Conservation (phyloP, 2,329 filamentous ascomycete genomes). For the Penicillium concentricum region DNA sequence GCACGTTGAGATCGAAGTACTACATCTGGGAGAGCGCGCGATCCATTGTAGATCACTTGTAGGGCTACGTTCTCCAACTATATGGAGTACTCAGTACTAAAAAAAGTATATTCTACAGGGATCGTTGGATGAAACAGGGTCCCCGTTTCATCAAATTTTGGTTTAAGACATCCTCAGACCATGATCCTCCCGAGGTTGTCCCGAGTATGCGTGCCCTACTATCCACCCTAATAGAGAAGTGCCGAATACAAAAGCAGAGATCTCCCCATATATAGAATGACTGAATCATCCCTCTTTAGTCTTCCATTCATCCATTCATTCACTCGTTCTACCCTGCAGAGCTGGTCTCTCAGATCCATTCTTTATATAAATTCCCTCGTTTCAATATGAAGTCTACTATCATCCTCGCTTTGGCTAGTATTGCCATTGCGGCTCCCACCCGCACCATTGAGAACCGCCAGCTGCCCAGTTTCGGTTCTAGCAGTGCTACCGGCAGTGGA, state of each 20-base stretch:
- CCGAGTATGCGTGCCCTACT: not conserved
- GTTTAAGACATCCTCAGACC: not conserved
- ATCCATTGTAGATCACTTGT: not conserved
- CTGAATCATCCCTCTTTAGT: not conserved
- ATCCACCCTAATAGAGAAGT: too few species aligned
- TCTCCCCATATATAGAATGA: too few species aligned
- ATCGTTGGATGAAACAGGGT: not conserved
- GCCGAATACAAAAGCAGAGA: too few species aligned
- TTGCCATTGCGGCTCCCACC: conserved; percentile 26
- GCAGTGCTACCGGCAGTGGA: conserved; percentile 12
- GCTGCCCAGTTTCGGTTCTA: conserved; percentile 9
- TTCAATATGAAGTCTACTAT: conserved; percentile 25
- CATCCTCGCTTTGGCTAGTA: conserved; percentile 21
- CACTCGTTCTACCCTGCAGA: conserved; percentile 3
- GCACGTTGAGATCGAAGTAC: not conserved
- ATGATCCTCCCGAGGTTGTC: not conserved
- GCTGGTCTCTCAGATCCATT: conserved; percentile 16
- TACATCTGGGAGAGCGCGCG: not conserved
- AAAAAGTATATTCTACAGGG: not conserved
- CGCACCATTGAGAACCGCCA: conserved; percentile 25
- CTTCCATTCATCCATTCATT: not conserved
- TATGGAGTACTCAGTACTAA: not conserved
- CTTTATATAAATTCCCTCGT: not conserved
- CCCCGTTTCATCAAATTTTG: not conserved
- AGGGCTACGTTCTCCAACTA: not conserved